Evolutionary conservation across 2,329 filamentous ascomycete genomes (phyloP).

Genomic region (Xylaria sp.): DNA sequence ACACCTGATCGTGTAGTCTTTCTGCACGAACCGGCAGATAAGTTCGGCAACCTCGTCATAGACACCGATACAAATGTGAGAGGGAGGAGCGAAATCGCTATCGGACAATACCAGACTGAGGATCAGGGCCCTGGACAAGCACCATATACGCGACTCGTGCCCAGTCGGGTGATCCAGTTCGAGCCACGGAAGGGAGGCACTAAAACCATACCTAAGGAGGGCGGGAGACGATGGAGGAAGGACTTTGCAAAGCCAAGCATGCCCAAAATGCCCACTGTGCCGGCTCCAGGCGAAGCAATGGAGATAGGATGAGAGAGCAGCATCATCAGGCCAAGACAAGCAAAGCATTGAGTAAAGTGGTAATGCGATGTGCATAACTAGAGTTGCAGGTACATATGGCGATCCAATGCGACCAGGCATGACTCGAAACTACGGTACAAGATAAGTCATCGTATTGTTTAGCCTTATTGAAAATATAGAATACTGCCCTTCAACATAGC

Average conservation of each 20-base stretch:
- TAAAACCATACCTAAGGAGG: conserved; percentile 2
- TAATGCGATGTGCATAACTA: background rate
- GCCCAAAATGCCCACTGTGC: background rate
- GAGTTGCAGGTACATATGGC: background rate
- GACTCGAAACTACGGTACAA: background rate
- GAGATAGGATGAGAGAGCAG: background rate
- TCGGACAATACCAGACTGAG: conserved; percentile 16
- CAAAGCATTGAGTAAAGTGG: background rate
- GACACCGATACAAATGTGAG: conserved; percentile 31
- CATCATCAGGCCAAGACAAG: background rate
- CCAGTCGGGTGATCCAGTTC: conserved; percentile 18
- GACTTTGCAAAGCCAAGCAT: background rate
- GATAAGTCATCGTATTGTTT: background rate
- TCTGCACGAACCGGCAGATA: conserved; percentile 27
- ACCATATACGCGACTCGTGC: background rate
- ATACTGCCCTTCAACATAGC: background rate
- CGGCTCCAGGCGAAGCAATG: background rate
- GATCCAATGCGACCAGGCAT: background rate
- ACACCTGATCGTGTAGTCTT: conserved; percentile 41
- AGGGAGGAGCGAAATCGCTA: conserved; percentile 34
- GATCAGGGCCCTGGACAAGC: background rate
- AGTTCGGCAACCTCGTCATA: conserved; percentile 14
- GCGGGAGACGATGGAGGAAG: conserved; percentile 14
- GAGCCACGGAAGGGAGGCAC: conserved; percentile 34
- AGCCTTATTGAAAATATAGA: too few relatives aligned